Percentiles rank a stretch among this genome's conserved stretches.
Conservation (phyloP, 2,329 filamentous ascomycete species). For the Aspergillus sp. region DNA sequence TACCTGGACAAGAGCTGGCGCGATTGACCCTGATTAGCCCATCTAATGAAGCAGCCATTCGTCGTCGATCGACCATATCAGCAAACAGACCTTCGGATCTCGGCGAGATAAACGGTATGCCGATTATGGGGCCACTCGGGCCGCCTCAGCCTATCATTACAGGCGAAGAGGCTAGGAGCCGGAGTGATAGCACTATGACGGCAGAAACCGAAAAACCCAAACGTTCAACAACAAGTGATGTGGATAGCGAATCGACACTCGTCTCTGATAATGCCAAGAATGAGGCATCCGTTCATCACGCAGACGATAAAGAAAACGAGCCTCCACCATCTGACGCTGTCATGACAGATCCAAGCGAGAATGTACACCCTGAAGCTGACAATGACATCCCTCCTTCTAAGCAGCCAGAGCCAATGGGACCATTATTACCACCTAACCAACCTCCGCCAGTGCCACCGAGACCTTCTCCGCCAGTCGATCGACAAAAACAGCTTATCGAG, state of each 20-base stretch:
- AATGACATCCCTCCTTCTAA: slow-evolving; percentile 4
- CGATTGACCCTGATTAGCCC: slow-evolving; percentile 68
- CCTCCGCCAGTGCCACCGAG: slow-evolving; percentile 59
- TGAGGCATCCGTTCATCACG: slow-evolving; percentile 10
- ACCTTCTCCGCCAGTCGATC: slow-evolving; percentile 31
- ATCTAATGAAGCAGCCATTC: slow-evolving; percentile 49
- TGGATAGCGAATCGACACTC: slow-evolving; percentile 32
- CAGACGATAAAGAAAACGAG: slow-evolving; percentile 38
- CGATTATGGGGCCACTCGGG: slow-evolving; percentile 43
- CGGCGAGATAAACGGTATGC: slow-evolving; percentile 41
- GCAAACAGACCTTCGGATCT: slow-evolving; percentile 23
- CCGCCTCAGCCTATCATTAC: slow-evolving; percentile 25
- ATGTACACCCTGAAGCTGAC: slow-evolving; percentile 8
- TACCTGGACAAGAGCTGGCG: slow-evolving; percentile 71
- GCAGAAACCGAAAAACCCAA: slow-evolving; percentile 14
- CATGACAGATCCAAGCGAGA: slow-evolving; percentile 17
- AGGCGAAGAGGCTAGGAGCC: slow-evolving; percentile 14
- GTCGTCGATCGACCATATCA: slow-evolving; percentile 43
- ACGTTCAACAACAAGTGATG: slow-evolving; percentile 22
- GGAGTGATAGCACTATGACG: slow-evolving; percentile 4
- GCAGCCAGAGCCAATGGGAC: slow-evolving; percentile 20
- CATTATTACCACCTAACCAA: slow-evolving; percentile 30
- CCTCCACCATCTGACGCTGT: slow-evolving; percentile 13
- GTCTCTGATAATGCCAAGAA: slow-evolving; percentile 23
- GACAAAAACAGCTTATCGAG: slow-evolving; percentile 36